Conservation (phyloP, 2,329 filamentous ascomycete genomes). For the Colletotrichum sp. region DNA sequence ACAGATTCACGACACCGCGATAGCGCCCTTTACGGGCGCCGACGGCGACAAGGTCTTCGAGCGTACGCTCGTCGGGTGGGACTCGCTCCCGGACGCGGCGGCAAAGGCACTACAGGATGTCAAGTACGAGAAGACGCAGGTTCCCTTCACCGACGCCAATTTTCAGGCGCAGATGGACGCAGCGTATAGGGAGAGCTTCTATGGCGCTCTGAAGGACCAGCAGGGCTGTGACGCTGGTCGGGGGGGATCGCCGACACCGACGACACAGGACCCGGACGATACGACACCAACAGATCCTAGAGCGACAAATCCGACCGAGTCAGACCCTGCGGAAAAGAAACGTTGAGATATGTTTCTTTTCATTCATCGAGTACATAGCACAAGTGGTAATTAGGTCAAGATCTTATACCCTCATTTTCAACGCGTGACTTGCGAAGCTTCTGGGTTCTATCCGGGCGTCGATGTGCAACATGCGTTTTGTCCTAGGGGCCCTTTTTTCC, state of each 20-base stretch:
- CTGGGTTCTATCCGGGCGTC: accelerated
- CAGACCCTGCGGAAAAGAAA: neutral
- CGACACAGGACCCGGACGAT: neutral
- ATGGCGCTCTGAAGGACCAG: neutral
- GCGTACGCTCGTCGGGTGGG: neutral
- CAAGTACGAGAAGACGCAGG: neutral
- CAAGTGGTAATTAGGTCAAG: accelerated
- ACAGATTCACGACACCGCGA: neutral
- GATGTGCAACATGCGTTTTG: neutral
- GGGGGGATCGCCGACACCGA: neutral
- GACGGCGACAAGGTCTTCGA: neutral
- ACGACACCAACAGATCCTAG: neutral
- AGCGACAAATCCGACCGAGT: accelerated
- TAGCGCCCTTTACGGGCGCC: neutral
- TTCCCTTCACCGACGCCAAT: neutral
- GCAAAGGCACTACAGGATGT: neutral
- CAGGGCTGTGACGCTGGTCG: neutral
- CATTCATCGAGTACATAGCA: neutral
- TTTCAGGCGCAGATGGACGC: neutral
- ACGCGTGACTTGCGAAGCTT: neutral
- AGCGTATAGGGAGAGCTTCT: neutral
- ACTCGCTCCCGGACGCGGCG: neutral
- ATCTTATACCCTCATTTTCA: accelerated
- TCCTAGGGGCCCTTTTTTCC: too few relatives aligned
- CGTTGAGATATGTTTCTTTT: neutral